Evolutionary conservation across 192 early-diverging fungal genomes (phyloP).

Genomic region (Kickxella alabastrina): DNA sequence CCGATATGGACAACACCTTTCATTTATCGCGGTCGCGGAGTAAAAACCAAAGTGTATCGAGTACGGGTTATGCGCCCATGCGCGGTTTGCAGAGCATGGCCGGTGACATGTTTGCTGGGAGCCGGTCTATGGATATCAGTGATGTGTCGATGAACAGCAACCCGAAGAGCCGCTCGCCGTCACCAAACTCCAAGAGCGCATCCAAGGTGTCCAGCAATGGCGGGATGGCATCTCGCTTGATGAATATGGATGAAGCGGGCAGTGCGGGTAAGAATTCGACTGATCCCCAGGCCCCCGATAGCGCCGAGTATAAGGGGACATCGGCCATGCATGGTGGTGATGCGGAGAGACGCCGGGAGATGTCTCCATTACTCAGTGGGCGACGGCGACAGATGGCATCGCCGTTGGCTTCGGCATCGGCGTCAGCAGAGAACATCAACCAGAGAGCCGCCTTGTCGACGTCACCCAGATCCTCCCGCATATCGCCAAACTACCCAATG

Average conservation of each 20-base stretch:
- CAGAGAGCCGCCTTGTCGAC: constrained; percentile 7
- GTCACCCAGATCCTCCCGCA: neutral
- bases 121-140: constrained; percentile 32
- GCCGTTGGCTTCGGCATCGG: neutral
- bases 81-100: no score
- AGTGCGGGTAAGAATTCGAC: constrained; percentile 6
- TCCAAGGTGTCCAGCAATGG: constrained; percentile 2
- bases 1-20: constrained; percentile 35
- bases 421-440: neutral
- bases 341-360: neutral
- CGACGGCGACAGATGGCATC: neutral
- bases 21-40: constrained; percentile 10
- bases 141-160: constrained; percentile 48
- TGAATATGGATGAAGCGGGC: constrained; percentile 3
- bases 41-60: neutral
- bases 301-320: neutral
- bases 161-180: constrained; percentile 27
- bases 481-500: neutral
- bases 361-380: neutral
- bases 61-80: neutral
- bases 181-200: constrained; percentile 14
- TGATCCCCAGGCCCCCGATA: neutral
- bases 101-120: no score
- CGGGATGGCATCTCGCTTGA: neutral
- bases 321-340: neutral